Conservation (phyloP, 495 filamentous ascomycete genomes). For the Aspergillus taichungensis region DNA sequence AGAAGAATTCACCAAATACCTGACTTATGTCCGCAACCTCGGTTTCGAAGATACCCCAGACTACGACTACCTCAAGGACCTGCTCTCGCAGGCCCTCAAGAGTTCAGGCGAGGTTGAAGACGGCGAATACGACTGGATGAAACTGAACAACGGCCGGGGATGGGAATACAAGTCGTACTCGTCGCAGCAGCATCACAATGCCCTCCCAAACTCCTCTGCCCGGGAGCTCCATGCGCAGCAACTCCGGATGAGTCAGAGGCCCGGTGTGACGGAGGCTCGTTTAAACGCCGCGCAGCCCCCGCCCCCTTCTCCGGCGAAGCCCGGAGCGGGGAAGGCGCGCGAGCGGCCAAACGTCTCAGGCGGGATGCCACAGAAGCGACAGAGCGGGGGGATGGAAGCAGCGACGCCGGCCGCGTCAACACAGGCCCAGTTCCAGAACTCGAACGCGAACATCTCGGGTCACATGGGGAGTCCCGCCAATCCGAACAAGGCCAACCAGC, state of each 20-base stretch:
- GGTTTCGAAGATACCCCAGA: constrained; percentile 98
- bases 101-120: constrained; percentile 91
- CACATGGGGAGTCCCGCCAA: constrained; percentile 51
- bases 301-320: constrained; percentile 78
- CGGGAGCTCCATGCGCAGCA: constrained; percentile 65
- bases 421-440: constrained; percentile 85
- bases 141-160: constrained; percentile 88
- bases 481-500: constrained; percentile 45
- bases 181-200: constrained; percentile 61
- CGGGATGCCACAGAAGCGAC: constrained; percentile 59
- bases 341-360: constrained; percentile 74
- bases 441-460: constrained; percentile 71
- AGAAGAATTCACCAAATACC: constrained; percentile 96
- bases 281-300: constrained; percentile 95
- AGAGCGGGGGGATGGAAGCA: constrained; percentile 68
- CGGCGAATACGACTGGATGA: constrained; percentile 99
- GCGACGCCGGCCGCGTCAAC: constrained; percentile 74
- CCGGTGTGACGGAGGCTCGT: constrained; percentile 72
- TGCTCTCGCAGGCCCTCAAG: constrained; percentile 95
- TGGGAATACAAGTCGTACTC: constrained; percentile 91
- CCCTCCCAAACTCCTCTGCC: constrained; percentile 63
- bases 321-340: constrained; percentile 66
- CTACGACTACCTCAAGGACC: constrained; percentile 94
- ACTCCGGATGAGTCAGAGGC: constrained; percentile 51
- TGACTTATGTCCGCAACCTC: constrained; percentile 93